A percentile compares a stretch with the other conserved stretches of the same genome.
Evolutionary conservation across 768 basidiomycete genomes (phyloP).

Genomic region (Tricholoma furcatifolium): DNA sequence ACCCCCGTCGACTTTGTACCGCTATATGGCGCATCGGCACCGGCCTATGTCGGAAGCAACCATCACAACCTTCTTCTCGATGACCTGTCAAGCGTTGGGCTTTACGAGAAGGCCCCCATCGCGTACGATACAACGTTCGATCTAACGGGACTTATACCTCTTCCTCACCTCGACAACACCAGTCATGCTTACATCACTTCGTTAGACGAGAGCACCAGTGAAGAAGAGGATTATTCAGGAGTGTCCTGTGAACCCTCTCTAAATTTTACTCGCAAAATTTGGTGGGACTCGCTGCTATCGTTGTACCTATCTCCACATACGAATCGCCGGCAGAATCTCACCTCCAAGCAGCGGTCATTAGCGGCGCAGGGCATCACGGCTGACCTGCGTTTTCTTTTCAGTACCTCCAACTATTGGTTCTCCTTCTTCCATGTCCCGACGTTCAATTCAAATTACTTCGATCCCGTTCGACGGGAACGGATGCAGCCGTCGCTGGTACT

Average conservation of each 20-base stretch:
- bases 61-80: neutral
- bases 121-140: slow-evolving; percentile 15
- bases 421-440: slow-evolving; percentile 71
- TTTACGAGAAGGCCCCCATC: slow-evolving; percentile 5
- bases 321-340: slow-evolving; percentile 31
- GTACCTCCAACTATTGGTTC: slow-evolving; percentile 67
- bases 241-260: slow-evolving; percentile 61
- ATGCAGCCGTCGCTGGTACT: slow-evolving; percentile 71
- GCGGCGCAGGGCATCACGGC: slow-evolving; percentile 44
- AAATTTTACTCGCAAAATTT: slow-evolving; percentile 66
- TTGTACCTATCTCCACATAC: slow-evolving; percentile 45
- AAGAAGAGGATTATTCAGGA: slow-evolving; percentile 20
- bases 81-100: neutral
- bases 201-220: slow-evolving; percentile 19
- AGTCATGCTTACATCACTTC: slow-evolving; percentile 16
- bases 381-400: slow-evolving; percentile 67
- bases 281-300: slow-evolving; percentile 73
- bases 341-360: slow-evolving; percentile 42
- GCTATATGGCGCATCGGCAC: neutral
- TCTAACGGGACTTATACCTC: slow-evolving; percentile 17
- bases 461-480: slow-evolving; percentile 48
- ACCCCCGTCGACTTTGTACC: slow-evolving; percentile 13
- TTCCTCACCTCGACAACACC: neutral
- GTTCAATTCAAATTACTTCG: slow-evolving; percentile 59
- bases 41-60: neutral